Base-by-base conservation (phyloP, 2,329 filamentous ascomycete species). In the Diplodia mutila region DNA sequence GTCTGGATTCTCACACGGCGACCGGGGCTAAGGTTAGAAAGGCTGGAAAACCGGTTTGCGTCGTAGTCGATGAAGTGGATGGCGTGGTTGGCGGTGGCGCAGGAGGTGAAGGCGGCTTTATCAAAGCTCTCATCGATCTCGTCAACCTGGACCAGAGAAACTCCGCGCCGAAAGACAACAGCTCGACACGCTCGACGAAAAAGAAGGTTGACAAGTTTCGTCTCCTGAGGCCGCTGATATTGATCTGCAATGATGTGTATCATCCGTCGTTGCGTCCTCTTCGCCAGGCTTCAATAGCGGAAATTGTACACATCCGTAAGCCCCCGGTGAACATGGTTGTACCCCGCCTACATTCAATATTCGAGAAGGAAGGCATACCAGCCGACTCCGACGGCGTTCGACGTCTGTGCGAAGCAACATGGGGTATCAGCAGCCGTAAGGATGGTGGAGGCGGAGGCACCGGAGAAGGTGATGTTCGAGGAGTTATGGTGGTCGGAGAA, bases 211-310 rank as follows among this genome's bases (percentile, higher is more conserved):
- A 98, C 74, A 90, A 90, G 68, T 99, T 99, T 76, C 87, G 91
- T 51, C 86, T 97, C 69, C 87, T 97, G 80, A 86, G 95, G 54
- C 95, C 95, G 0, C 83, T 99, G 34, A 93, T 99, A 61, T 84
- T 99, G 57, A 95, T 99, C 72, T 99, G 95, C 82, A 99, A 99
- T 74, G 96, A 99, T 77, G 89, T 98, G 0, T 99, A 99, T 75
- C 93, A 97, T 72, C 90, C 94, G 4, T 92, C 94, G 23, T 85
- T 99, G 49, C 87, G 93, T 32, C 93, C 92, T 0, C 83, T 99
- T 8, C 89, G 95, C n/a, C 91, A 94, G 69, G 83, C 82, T 70
- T 94, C 93, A 0, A 88, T 95, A 61, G 95, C 94, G 0, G 95
- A 99, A 77, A 89, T 98, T 48, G 90, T 99, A 25, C 93, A 97